These are phyloP conservation scores for Gynostemma pentaphyllum DNA, from an alignment of 306 rosid species.

Conservation along the genomic window DNA sequence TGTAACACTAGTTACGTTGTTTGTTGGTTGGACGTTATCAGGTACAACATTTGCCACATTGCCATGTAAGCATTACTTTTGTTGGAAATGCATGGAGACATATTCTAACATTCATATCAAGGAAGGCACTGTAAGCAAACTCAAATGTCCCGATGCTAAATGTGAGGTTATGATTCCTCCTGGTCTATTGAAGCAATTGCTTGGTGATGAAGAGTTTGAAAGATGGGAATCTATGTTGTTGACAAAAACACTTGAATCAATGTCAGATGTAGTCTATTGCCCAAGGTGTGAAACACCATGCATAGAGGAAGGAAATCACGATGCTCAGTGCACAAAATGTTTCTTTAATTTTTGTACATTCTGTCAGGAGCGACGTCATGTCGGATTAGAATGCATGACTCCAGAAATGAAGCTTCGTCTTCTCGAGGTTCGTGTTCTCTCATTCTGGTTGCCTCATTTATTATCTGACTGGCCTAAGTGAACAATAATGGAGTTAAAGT, in stretches of 20 bases:
- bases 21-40: constrained; percentile 12
- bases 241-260: constrained; percentile 61
- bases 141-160: constrained; percentile 60
- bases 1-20: not conserved
- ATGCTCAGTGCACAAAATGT: constrained; percentile 77
- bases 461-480: not conserved
- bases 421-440: constrained; percentile 40
- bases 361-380: constrained; percentile 78
- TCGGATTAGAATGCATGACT: constrained; percentile 66
- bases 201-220: constrained; percentile 53
- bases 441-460: not conserved
- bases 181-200: constrained; percentile 48
- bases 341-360: constrained; percentile 83
- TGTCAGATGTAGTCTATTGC: constrained; percentile 74
- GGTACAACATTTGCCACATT: constrained; percentile 57
- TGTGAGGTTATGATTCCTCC: constrained; percentile 69
- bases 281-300: constrained; percentile 88
- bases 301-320: constrained; percentile 71
- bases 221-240: constrained; percentile 76
- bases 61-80: constrained; percentile 77
- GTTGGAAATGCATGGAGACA: constrained; percentile 77
- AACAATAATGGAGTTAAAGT: not conserved
- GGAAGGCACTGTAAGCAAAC: constrained; percentile 70
- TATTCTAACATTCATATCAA: constrained; percentile 59
- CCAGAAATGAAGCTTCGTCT: constrained; percentile 54